Conservation (phyloP, 179 eudicot species). For the Heliamphora pulchella region DNA sequence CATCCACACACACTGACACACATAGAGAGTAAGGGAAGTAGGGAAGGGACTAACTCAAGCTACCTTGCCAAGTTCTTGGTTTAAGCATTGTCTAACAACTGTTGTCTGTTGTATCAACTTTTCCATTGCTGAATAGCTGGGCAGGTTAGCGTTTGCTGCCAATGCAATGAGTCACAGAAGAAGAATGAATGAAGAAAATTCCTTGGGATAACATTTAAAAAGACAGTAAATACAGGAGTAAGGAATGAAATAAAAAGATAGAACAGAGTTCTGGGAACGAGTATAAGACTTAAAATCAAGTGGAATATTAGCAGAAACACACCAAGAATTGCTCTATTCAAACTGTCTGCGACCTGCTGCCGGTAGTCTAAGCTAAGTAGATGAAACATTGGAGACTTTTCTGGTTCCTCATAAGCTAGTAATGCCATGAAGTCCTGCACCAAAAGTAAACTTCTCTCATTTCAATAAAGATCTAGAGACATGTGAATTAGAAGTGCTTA, state of each 20-base stretch:
- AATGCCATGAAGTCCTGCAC: constrained; percentile 77
- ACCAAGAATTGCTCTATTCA: constrained; percentile 86
- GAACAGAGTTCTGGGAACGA: neutral
- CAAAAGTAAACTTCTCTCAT: constrained; percentile 8
- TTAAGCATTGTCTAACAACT: constrained; percentile 61
- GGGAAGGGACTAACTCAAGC: constrained; percentile 15
- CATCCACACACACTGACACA: too few species aligned
- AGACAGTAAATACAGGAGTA: neutral
- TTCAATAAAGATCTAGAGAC: neutral
- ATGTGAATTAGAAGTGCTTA: neutral
- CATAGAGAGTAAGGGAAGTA: neutral
- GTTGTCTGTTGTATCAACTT: constrained; percentile 71
- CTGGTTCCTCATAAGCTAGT: constrained; percentile 89
- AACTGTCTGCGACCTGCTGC: constrained; percentile 63
- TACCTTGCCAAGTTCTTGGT: constrained; percentile 74
- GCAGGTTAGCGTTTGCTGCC: constrained; percentile 57
- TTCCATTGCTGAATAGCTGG: constrained; percentile 70
- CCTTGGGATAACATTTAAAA: neutral
- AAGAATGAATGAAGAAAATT: constrained; percentile 1
- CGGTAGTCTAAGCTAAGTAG: constrained; percentile 57
- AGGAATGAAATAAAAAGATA: neutral
- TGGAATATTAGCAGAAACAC: constrained; percentile 15
- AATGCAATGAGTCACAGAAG: constrained; percentile 13
- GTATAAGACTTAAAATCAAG: neutral
- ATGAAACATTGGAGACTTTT: constrained; percentile 85